These are phyloP conservation scores for Somion occarium DNA, from an alignment of 1,284 basidiomycete species.

Conservation along the genomic window DNA sequence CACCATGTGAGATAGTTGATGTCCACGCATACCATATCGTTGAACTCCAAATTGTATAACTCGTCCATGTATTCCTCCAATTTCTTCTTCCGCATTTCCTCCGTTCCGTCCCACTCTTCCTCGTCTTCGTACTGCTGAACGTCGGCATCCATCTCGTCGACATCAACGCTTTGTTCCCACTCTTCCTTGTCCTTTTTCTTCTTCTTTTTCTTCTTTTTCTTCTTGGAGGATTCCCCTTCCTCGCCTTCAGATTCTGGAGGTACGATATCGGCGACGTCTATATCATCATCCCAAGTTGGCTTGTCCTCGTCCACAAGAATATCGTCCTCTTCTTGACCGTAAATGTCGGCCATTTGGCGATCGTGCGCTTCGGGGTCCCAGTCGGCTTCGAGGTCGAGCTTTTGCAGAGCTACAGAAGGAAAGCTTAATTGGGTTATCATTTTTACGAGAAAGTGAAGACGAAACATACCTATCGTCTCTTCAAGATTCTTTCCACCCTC, in stretches of 20 bases:
- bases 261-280: conserved; percentile 72
- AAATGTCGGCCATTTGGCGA: conserved; percentile 70
- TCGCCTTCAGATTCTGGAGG: conserved; percentile 26
- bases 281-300: conserved; percentile 87
- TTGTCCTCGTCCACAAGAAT: conserved; percentile 57
- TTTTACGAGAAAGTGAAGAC: no score
- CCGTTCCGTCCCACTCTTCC: conserved; percentile 77
- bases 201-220: conserved; percentile 48
- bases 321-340: conserved; percentile 47
- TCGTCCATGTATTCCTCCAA: conserved; percentile 89
- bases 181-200: conserved; percentile 37
- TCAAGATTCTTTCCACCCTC: conserved; percentile 54
- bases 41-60: conserved; percentile 88
- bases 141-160: conserved; percentile 76
- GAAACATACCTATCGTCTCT: conserved; percentile 40
- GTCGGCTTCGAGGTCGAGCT: conserved; percentile 72
- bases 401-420: conserved; percentile 49
- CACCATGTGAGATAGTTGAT: conserved; percentile 1
- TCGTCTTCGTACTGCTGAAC: conserved; percentile 38
- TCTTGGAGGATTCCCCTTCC: conserved; percentile 44
- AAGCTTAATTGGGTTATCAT: no score
- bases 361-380: conserved; percentile 84
- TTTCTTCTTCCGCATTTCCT: conserved; percentile 79
- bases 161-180: conserved; percentile 47
- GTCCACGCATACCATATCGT: conserved; percentile 74